A percentile compares a stretch with the other conserved stretches of the same genome.
Evolutionary conservation across 768 basidiomycete genomes (phyloP).

Genomic region (Boletus pseudopeckii): DNA sequence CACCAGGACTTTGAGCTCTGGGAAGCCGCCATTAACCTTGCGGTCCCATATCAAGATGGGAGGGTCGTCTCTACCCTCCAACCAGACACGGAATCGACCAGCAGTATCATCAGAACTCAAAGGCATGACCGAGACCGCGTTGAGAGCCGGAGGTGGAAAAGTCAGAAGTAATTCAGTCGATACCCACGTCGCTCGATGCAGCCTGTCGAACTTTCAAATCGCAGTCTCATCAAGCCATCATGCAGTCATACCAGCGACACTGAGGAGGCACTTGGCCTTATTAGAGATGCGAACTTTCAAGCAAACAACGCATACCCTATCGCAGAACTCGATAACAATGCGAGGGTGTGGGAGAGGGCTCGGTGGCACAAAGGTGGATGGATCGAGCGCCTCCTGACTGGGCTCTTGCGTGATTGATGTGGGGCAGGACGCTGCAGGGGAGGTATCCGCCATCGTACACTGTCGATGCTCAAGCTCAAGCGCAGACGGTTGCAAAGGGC

Average conservation of each 20-base stretch:
- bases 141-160: constrained; percentile 76
- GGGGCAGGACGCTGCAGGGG: constrained; percentile 2
- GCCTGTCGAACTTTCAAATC: constrained; percentile 44
- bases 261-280: constrained; percentile 24
- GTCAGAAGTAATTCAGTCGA: constrained; percentile 90
- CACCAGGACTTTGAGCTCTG: constrained; percentile 83
- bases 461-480: background rate
- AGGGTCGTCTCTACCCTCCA: constrained; percentile 39
- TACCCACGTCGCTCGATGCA: constrained; percentile 91
- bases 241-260: constrained; percentile 74
- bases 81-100: constrained; percentile 90
- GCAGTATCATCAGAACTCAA: constrained; percentile 77
- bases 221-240: background rate
- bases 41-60: constrained; percentile 79
- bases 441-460: constrained; percentile 24
- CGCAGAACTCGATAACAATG: constrained; percentile 90
- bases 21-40: constrained; percentile 88
- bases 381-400: constrained; percentile 36
- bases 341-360: constrained; percentile 45
- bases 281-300: constrained; percentile 1
- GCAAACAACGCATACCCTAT: constrained; percentile 55
- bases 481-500: too few relatives aligned
- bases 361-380: constrained; percentile 56
- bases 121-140: constrained; percentile 68
- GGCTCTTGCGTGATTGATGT: constrained; percentile 7